Evolutionary conservation across 164 flowering plant genomes (phyloP).

Genomic region (Macadamia tetraphylla): DNA sequence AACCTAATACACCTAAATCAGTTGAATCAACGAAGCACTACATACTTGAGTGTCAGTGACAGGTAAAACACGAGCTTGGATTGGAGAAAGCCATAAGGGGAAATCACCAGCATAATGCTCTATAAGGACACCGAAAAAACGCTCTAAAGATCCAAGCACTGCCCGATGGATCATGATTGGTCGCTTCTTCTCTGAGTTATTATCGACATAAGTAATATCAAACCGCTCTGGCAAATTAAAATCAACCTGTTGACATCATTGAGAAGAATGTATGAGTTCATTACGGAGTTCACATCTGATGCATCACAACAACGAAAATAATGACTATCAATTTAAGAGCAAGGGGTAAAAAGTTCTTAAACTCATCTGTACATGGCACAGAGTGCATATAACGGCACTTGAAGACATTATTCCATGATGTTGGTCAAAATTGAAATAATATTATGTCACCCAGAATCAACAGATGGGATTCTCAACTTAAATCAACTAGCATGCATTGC

Average conservation of each 20-base stretch:
- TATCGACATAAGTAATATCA: constrained; percentile 84
- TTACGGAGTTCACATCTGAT: neutral
- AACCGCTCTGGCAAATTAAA: constrained; percentile 90
- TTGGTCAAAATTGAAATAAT: too few species aligned
- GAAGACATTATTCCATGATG: too few species aligned
- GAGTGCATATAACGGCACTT: too few species aligned
- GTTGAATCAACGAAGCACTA: constrained; percentile 21
- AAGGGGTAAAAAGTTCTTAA: too few species aligned
- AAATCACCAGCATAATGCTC: constrained; percentile 97
- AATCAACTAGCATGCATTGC: too few species aligned
- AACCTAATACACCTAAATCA: neutral
- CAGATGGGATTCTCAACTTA: too few species aligned
- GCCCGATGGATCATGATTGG: constrained; percentile 99
- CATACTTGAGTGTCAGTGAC: constrained; percentile 83
- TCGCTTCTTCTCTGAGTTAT: constrained; percentile 67
- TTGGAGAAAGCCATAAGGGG: constrained; percentile 94
- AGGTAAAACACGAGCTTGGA: constrained; percentile 81
- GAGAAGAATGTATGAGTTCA: neutral
- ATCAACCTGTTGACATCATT: constrained; percentile 60
- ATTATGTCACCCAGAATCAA: too few species aligned
- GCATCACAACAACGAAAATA: neutral
- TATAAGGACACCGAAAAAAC: constrained; percentile 90
- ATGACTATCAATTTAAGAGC: too few species aligned
- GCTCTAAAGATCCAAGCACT: constrained; percentile 91
- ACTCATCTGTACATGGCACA: too few species aligned